Base-by-base conservation (phyloP, 768 basidiomycete species). In the Cubamyces lactineus region DNA sequence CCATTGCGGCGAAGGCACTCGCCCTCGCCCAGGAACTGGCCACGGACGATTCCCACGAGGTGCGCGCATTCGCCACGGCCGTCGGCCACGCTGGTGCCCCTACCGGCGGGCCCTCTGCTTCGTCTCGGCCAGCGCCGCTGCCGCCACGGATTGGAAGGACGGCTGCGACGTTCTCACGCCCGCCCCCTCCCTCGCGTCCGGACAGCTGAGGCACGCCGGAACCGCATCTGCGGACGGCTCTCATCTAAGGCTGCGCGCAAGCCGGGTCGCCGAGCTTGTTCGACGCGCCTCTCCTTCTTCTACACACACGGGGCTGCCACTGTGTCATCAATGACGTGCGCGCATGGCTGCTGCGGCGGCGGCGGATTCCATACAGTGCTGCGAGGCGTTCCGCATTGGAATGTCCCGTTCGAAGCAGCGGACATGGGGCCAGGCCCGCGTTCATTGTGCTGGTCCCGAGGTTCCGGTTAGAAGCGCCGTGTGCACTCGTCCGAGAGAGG, bases 21-120 rank as follows among this genome's bases (percentile, higher is more conserved):
- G 43, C 45, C 52, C 71, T 88, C 43, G 75, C 80, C 46, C 72
- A 74, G 23, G 77, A 74, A 48, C 78, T 91, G 43, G 80, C 80
- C 42, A 77, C 75, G 57, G 89, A 91, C 71, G 61, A 70, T 45
- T 87, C 86, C 51, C 76, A 78, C 64, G 86, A 88, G 69, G 88
- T 89, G 58, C 81, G 78, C 67, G 80, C 86, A 46, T 91, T 85
- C 66, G 79, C 86, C 23, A 15, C 45, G 11, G 57, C 78, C 75
- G 41, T 68, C 42, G 40, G 57, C 41, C 47, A 46, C 59, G 51
- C 51, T 52, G 51, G 57, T 19, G 38, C 34, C 9, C 40, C 41
- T 16, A 12, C 57, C n/a, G 57, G 23, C 34, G 41, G 52, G 23
- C 23, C 51, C 30, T 43, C 7, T 26, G 54, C 42, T 17, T 24